A percentile compares a stretch with the other conserved stretches of the same genome.
These are phyloP conservation scores for Aspergillus costaricaensis DNA, from an alignment of 2,329 filamentous ascomycete species.

Conservation along the genomic window DNA sequence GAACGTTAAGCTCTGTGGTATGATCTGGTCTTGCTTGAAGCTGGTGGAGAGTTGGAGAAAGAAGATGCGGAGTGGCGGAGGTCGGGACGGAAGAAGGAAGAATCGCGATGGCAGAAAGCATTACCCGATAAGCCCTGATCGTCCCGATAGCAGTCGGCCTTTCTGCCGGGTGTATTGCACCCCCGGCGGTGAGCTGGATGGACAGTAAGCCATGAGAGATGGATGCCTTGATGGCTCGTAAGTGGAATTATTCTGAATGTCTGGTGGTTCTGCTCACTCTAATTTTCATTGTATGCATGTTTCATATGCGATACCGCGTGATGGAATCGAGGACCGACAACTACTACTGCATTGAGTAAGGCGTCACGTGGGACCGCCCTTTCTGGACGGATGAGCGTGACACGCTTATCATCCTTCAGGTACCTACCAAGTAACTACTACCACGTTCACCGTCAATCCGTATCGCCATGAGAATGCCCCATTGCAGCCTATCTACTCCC, in stretches of 20 bases:
- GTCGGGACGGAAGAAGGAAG: constrained; percentile 2
- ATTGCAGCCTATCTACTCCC: not conserved
- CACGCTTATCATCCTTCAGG: not conserved
- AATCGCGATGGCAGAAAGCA: not conserved
- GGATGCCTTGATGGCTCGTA: not conserved
- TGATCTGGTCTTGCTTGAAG: not conserved
- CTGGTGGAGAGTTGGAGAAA: not conserved
- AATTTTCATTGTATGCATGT: not conserved
- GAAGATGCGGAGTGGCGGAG: constrained; percentile 8
- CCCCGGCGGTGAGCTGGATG: no score
- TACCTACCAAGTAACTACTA: not conserved
- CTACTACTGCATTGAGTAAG: not conserved
- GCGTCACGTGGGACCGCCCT: not conserved
- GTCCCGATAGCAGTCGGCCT: constrained; percentile 3
- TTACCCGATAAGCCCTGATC: constrained; percentile 8
- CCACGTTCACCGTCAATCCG: not conserved
- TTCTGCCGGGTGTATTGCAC: not conserved
- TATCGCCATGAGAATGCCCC: not conserved
- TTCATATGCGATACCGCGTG: no score
- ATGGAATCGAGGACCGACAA: no score
- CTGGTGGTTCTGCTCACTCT: no score
- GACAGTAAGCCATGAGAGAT: not conserved
- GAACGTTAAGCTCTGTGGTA: not conserved
- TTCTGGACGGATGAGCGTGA: not conserved
- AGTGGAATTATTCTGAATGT: no score